phyloP scores from a whole-genome alignment of 371 early-diverging fungal species.

The Syncephalastrum racemosum region DNA sequence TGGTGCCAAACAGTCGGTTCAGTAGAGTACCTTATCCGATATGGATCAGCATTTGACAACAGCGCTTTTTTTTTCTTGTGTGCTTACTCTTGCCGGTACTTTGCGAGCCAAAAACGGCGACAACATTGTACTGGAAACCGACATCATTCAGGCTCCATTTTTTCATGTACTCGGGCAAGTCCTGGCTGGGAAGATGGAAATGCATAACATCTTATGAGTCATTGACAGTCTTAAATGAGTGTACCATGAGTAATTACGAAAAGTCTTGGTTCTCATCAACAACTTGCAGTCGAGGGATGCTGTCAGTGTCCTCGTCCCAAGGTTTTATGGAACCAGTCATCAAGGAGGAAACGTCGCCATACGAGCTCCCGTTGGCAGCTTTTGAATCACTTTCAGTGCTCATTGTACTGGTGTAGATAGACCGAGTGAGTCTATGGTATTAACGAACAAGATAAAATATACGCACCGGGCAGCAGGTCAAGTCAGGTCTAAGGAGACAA shows the following conservation, averaged over 20 bases:
- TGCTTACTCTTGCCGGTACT: conserved; percentile 95
- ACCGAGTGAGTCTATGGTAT: too few species aligned
- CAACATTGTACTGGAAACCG: conserved; percentile 95
- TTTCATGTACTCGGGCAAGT: conserved; percentile 15
- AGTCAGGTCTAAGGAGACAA: too few species aligned
- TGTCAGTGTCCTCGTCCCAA: conserved; percentile 33
- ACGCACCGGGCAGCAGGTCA: too few species aligned
- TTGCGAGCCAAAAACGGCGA: conserved; percentile 98
- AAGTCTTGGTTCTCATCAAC: conserved; percentile 84
- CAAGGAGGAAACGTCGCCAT: too few species aligned
- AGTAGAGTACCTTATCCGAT: conserved; percentile 81
- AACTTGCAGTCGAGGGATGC: conserved; percentile 73
- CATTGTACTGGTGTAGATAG: conserved; percentile 1
- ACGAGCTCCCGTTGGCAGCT: neutral
- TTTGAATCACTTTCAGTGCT: conserved; percentile 3
- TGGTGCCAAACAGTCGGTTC: conserved; percentile 91
- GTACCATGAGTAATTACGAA: conserved; percentile 57
- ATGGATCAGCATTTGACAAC: neutral
- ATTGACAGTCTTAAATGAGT: neutral
- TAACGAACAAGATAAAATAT: too few species aligned
- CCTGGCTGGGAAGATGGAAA: conserved; percentile 6
- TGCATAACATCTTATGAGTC: neutral
- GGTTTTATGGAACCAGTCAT: conserved; percentile 3
- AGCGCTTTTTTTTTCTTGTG: neutral
- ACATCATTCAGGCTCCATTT: conserved; percentile 80